Percentiles rank a stretch among this genome's conserved stretches.
Conservation (phyloP, 441 rosid species). For the Jatropha podagrica region DNA sequence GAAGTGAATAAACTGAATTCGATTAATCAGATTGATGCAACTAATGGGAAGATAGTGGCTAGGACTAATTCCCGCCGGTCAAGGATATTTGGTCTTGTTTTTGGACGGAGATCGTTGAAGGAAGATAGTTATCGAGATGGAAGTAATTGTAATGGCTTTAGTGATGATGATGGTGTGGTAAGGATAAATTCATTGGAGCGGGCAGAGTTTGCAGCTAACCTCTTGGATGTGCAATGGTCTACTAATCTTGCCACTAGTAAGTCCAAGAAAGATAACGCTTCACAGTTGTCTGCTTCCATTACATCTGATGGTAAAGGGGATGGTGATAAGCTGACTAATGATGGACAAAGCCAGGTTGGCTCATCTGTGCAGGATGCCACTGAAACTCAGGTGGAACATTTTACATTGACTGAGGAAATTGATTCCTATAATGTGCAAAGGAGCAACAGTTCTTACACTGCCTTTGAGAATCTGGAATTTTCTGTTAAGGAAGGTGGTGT, state of each 20-base stretch:
- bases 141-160: slow-evolving; percentile 24
- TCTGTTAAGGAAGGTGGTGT: slow-evolving; percentile 30
- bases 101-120: slow-evolving; percentile 61
- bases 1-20: slow-evolving; percentile 35
- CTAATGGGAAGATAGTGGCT: slow-evolving; percentile 45
- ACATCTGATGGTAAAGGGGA: slow-evolving; percentile 20
- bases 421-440: slow-evolving; percentile 28
- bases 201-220: slow-evolving; percentile 89
- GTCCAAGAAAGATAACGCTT: slow-evolving; percentile 37
- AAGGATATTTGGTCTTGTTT: slow-evolving; percentile 67
- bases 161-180: slow-evolving; percentile 23
- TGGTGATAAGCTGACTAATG: slow-evolving; percentile 19
- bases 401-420: slow-evolving; percentile 24
- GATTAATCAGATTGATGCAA: slow-evolving; percentile 28
- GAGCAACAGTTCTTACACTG: slow-evolving; percentile 23
- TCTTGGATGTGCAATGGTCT: slow-evolving; percentile 90
- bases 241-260: slow-evolving; percentile 57
- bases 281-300: slow-evolving; percentile 29
- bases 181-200: slow-evolving; percentile 63
- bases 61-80: slow-evolving; percentile 49
- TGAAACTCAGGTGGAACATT: slow-evolving; percentile 20
- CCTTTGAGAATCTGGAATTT: slow-evolving; percentile 26
- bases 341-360: slow-evolving; percentile 21
- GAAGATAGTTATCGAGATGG: slow-evolving; percentile 33
- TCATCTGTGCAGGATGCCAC: slow-evolving; percentile 19